phyloP scores from a whole-genome alignment of 768 basidiomycete genomes.

The Sarcodon sp. region DNA sequence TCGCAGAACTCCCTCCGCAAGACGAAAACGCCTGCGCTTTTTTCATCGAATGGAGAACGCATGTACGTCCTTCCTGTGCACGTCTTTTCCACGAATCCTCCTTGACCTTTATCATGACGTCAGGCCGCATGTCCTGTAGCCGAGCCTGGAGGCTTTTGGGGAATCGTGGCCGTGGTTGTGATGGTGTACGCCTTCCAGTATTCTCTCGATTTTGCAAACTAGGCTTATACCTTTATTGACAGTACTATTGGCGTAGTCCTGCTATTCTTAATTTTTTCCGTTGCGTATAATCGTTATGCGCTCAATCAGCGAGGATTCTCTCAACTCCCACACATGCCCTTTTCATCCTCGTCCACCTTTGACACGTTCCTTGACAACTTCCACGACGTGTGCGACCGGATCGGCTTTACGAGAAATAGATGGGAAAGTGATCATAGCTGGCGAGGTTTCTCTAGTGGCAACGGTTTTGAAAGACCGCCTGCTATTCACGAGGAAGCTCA shows the following conservation, averaged over 20 bases:
- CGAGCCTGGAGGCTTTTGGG: constrained; percentile 37
- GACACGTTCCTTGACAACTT: constrained; percentile 14
- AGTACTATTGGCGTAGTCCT: constrained; percentile 47
- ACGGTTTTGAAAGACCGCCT: constrained; percentile 13
- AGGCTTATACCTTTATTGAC: constrained; percentile 1
- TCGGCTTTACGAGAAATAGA: constrained; percentile 10
- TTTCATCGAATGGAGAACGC: constrained; percentile 76
- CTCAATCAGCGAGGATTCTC: constrained; percentile 61
- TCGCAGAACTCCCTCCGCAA: constrained; percentile 58
- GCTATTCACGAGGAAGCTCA: constrained; percentile 13
- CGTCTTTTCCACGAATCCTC: not conserved
- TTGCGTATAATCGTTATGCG: constrained; percentile 68
- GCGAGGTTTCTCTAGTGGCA: constrained; percentile 1
- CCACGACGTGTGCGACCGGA: constrained; percentile 9
- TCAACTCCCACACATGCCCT: constrained; percentile 53
- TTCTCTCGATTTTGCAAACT: not conserved
- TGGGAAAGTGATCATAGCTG: constrained; percentile 8
- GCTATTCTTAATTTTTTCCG: constrained; percentile 54
- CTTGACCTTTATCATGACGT: not conserved
- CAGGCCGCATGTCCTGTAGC: constrained; percentile 66
- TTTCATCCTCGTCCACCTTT: not conserved
- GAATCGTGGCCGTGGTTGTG: constrained; percentile 39
- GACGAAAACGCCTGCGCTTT: constrained; percentile 63
- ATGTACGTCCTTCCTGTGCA: constrained; percentile 28
- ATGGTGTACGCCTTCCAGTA: constrained; percentile 36